Percentiles rank a stretch among this genome's conserved stretches.
Conservation (phyloP, 495 filamentous ascomycete species). For the Penicillium samsonianum region DNA sequence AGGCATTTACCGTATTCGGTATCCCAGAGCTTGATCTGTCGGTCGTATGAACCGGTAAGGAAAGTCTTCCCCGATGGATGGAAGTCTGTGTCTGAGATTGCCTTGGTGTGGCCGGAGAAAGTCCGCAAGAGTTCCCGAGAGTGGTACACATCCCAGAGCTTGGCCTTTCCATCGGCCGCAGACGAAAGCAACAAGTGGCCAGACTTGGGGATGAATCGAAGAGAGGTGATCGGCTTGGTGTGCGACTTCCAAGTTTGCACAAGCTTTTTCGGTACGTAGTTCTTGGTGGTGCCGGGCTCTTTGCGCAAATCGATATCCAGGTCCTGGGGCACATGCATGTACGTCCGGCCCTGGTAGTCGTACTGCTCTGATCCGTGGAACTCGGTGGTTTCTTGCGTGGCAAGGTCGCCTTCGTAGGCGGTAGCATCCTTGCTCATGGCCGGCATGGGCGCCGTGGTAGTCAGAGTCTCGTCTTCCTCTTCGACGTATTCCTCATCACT, state of each 20-base stretch:
- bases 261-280: constrained; percentile 91
- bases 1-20: constrained; percentile 90
- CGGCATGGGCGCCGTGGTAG: constrained; percentile 48
- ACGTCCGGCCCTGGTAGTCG: constrained; percentile 89
- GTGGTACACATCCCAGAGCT: constrained; percentile 95
- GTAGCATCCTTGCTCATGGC: constrained; percentile 60
- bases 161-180: constrained; percentile 83
- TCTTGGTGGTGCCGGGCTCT: constrained; percentile 74
- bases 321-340: constrained; percentile 88
- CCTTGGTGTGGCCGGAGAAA: constrained; percentile 87
- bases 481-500: constrained; percentile 84
- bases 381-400: constrained; percentile 72
- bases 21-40: constrained; percentile 96
- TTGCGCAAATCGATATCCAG: constrained; percentile 85
- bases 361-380: constrained; percentile 81
- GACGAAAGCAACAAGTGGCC: constrained; percentile 88
- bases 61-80: constrained; percentile 79
- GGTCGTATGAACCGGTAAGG: constrained; percentile 89
- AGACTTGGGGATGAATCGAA: constrained; percentile 83
- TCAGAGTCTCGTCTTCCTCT: constrained; percentile 45
- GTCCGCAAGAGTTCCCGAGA: constrained; percentile 82
- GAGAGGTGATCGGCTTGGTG: constrained; percentile 78
- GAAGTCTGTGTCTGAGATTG: constrained; percentile 88
- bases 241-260: constrained; percentile 88
- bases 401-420: constrained; percentile 56